phyloP scores from a whole-genome alignment of 2,329 filamentous ascomycete species.

The Fusarium verrucosum region DNA sequence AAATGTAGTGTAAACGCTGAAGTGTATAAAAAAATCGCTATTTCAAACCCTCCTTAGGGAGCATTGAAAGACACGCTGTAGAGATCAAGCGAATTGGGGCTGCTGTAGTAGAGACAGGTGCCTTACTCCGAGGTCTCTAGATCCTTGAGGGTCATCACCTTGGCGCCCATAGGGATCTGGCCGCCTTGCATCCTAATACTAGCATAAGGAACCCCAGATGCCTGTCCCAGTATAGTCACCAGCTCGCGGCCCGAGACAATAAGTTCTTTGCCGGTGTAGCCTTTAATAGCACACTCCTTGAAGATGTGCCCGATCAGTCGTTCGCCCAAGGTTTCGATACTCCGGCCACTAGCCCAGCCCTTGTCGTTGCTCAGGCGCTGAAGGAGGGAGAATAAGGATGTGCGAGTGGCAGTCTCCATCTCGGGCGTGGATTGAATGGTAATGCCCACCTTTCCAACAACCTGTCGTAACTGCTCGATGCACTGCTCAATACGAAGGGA shows the following conservation, averaged over 20 bases:
- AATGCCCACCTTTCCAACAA: slow-evolving; percentile 47
- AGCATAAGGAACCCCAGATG: slow-evolving; percentile 42
- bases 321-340: slow-evolving; percentile 65
- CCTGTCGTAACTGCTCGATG: slow-evolving; percentile 54
- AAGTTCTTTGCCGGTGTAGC: slow-evolving; percentile 44
- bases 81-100: no score
- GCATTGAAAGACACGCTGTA: no score
- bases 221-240: slow-evolving; percentile 43
- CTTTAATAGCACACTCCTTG: slow-evolving; percentile 48
- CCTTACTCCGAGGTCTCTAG: slow-evolving; percentile 45
- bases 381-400: slow-evolving; percentile 50
- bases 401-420: slow-evolving; percentile 40
- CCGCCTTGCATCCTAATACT: slow-evolving; percentile 39
- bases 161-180: slow-evolving; percentile 45
- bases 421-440: slow-evolving; percentile 42
- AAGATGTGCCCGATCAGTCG: slow-evolving; percentile 57
- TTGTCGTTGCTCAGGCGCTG: slow-evolving; percentile 53
- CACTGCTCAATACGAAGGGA: slow-evolving; percentile 57
- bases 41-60: no score
- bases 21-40: no score
- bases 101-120: no score
- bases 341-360: slow-evolving; percentile 70
- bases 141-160: slow-evolving; percentile 48
- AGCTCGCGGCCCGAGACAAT: slow-evolving; percentile 44
- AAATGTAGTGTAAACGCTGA: no score